Evolutionary conservation across 768 basidiomycete genomes (phyloP).

Genomic region (Megacollybia marginata): DNA sequence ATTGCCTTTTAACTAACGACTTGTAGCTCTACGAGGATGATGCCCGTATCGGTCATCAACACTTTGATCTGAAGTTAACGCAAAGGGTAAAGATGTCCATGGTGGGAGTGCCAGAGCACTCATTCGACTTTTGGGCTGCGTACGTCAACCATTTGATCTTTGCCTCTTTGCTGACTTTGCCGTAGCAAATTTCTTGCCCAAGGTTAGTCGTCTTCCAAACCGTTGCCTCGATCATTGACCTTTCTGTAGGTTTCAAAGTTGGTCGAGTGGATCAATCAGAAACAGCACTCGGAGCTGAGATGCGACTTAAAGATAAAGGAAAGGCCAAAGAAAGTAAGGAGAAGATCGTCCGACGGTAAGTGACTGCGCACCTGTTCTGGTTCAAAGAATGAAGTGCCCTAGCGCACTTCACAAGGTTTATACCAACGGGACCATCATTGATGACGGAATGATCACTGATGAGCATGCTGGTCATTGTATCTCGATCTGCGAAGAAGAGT

Average conservation of each 20-base stretch:
- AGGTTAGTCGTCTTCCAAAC: conserved; percentile 29
- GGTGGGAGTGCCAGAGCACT: conserved; percentile 94
- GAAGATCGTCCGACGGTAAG: conserved; percentile 80
- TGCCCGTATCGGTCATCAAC: conserved; percentile 84
- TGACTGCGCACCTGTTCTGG: neutral
- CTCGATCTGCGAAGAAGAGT: conserved; percentile 65
- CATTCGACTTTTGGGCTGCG: conserved; percentile 92
- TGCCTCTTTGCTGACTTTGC: neutral
- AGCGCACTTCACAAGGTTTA: conserved; percentile 93
- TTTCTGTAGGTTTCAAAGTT: conserved; percentile 72
- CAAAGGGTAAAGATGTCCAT: conserved; percentile 98
- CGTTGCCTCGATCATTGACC: neutral
- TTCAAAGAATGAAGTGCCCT: conserved; percentile 7
- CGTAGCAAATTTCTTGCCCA: conserved; percentile 76
- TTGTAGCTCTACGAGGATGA: conserved; percentile 88
- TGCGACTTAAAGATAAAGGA: conserved; percentile 67
- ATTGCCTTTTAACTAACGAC: neutral
- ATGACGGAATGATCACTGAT: conserved; percentile 79
- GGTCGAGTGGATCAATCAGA: conserved; percentile 96
- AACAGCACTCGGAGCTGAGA: conserved; percentile 94
- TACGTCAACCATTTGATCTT: conserved; percentile 28
- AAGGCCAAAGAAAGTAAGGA: conserved; percentile 54
- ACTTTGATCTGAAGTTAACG: conserved; percentile 92
- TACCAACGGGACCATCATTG: conserved; percentile 93
- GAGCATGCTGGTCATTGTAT: conserved; percentile 96